These are phyloP conservation scores for Ormosia semicastrata DNA, from an alignment of 306 rosid genomes.

Conservation along the genomic window DNA sequence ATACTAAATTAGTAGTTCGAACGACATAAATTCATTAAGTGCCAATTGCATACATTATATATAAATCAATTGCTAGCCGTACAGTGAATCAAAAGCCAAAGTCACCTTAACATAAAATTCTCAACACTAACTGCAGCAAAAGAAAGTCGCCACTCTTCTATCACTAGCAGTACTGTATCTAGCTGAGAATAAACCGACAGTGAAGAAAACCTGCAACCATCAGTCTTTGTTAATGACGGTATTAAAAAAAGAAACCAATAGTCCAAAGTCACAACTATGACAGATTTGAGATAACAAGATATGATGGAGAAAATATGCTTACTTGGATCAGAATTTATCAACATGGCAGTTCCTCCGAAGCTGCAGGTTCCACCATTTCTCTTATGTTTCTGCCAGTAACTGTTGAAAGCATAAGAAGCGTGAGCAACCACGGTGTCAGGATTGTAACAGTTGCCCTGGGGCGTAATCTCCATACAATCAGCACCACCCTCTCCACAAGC, in stretches of 20 bases:
- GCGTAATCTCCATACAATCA: conserved; percentile 64
- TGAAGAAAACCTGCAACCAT: conserved; percentile 76
- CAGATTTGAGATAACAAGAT: not conserved
- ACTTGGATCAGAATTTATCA: conserved; percentile 88
- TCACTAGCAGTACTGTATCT: conserved; percentile 19
- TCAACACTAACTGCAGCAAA: conserved; percentile 21
- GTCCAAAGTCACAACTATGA: not conserved
- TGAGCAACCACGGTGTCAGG: conserved; percentile 81
- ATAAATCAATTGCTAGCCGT: conserved; percentile 8
- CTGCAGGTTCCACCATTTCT: conserved; percentile 80
- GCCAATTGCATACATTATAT: conserved; percentile 25
- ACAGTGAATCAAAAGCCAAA: conserved; percentile 28
- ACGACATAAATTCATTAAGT: not conserved
- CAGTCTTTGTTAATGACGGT: not conserved
- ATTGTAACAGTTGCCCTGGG: conserved; percentile 61
- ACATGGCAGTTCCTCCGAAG: conserved; percentile 93
- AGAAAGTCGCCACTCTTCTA: conserved; percentile 9
- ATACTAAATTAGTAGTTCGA: not conserved
- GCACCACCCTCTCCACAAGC: conserved; percentile 95
- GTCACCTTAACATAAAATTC: conserved; percentile 29
- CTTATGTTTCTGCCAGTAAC: conserved; percentile 96
- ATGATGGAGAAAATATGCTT: conserved; percentile 12
- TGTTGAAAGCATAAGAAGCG: conserved; percentile 89
- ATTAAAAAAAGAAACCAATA: not conserved
- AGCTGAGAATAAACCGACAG: conserved; percentile 70